A percentile compares a stretch with the other conserved stretches of the same genome.
Evolutionary conservation across 1,284 basidiomycete species (phyloP).

Genomic region (Trichosporon asahii): DNA sequence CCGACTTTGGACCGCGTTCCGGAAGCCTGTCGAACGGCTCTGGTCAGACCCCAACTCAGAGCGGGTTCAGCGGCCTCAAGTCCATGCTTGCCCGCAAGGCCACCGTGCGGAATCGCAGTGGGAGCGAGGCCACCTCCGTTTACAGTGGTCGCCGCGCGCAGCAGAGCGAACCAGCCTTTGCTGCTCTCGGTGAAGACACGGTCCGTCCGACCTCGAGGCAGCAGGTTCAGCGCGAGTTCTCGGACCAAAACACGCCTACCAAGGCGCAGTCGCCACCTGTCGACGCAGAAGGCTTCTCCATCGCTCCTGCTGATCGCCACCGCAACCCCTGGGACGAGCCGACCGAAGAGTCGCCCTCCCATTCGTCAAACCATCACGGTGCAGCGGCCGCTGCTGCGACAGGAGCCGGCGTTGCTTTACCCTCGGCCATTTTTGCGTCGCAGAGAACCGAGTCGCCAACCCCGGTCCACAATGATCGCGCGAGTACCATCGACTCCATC

Average conservation of each 20-base stretch:
- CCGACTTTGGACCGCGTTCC: slow-evolving; percentile 37
- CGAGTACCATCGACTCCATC: slow-evolving; percentile 1
- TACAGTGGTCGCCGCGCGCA: slow-evolving; percentile 27
- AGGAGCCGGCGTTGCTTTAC: slow-evolving; percentile 17
- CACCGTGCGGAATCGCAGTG: slow-evolving; percentile 37
- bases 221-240: not conserved
- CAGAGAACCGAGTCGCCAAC: slow-evolving; percentile 17
- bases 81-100: slow-evolving; percentile 49
- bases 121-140: slow-evolving; percentile 27
- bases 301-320: slow-evolving; percentile 55
- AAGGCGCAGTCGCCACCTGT: slow-evolving; percentile 38
- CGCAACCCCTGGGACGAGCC: slow-evolving; percentile 54
- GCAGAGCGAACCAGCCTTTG: not conserved
- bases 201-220: not conserved
- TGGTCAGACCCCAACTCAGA: slow-evolving; percentile 9
- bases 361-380: not conserved
- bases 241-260: not conserved
- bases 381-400: slow-evolving; percentile 4
- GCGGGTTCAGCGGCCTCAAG: slow-evolving; percentile 48
- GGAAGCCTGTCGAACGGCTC: slow-evolving; percentile 32
- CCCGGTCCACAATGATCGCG: not conserved
- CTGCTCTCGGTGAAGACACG: not conserved
- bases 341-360: slow-evolving; percentile 31
- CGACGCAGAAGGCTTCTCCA: slow-evolving; percentile 56
- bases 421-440: slow-evolving; percentile 22